Conservation (phyloP, 495 filamentous ascomycete species). For the Penicillium roqueforti region DNA sequence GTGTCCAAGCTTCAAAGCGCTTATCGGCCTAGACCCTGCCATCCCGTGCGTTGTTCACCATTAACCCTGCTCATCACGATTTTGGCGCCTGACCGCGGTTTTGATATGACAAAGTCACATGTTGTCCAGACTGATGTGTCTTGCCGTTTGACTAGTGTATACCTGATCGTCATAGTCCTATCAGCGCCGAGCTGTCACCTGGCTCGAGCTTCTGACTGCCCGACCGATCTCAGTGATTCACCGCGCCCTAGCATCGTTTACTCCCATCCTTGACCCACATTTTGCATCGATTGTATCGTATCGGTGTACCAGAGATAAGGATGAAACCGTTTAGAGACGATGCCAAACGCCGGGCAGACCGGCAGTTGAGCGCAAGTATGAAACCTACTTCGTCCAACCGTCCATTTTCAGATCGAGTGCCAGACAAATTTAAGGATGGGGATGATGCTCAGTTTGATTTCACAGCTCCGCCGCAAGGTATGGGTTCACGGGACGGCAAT, state of each 20-base stretch:
- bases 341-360: conserved; percentile 30
- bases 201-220: conserved; percentile 14
- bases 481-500: conserved; percentile 37
- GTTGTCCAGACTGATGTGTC: conserved; percentile 3
- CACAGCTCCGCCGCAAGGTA: conserved; percentile 50
- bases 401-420: conserved; percentile 63
- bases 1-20: conserved; percentile 17
- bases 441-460: conserved; percentile 73
- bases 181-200: conserved; percentile 25
- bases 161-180: conserved; percentile 17
- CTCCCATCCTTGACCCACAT: conserved; percentile 5
- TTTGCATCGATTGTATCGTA: conserved; percentile 6
- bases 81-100: conserved; percentile 6
- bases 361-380: conserved; percentile 33
- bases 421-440: conserved; percentile 71
- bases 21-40: conserved; percentile 17
- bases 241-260: conserved; percentile 3
- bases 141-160: conserved; percentile 23
- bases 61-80: background rate
- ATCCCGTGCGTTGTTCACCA: conserved; percentile 7
- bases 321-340: conserved; percentile 37
- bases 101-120: conserved; percentile 21
- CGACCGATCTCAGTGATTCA: conserved; percentile 8
- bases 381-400: conserved; percentile 39
- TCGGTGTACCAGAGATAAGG: conserved; percentile 4